Base-by-base conservation (phyloP, 2,329 filamentous ascomycete genomes). In the Calycina herbarum region DNA sequence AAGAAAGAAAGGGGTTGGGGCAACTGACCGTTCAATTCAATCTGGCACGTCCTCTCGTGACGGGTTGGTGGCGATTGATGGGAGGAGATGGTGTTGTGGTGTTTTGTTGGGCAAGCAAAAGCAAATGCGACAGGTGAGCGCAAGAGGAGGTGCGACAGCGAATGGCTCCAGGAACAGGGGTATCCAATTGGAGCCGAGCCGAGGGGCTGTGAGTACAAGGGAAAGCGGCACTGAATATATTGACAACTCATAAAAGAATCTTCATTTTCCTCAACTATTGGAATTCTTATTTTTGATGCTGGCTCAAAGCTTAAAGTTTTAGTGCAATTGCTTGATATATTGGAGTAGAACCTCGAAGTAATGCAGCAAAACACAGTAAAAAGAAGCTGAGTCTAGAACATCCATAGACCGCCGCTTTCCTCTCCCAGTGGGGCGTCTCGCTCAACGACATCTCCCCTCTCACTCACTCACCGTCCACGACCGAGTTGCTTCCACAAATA, bases 61-160 rank as follows among this genome's bases (percentile, higher is more conserved):
- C 17, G 2, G 0, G n/a, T 20, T 48, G 45, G 45, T 48, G 45
- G 45, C 45, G 45, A 51, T 51, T 5, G 45, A 51, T 24, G 20
- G 45, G 8, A 8, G 27, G 27, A n/a, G 17, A n/a, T n/a, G 15
- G 42, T n/a, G 45, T 11, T 20, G 10, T 51, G 45, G 45, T 51
- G 45, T 51, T 51, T 15, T 20, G 45, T 51, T 51, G 45, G 45
- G 45, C 45, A 51, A 38, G 33, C 17, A 48, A 20, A 24, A n/a
- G n/a, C n/a, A 51, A 24, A 51, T 51, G 45, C 45, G 45, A 51
- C 20, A 13, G 42, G n/a, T 11, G 10, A 51, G 45, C 3, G 17
- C 45, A 51, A 24, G 45, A 51, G n/a, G n/a, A 51, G 35, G n/a
- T 51, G 45, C 45, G 45, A 51, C 45, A 51, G 45, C 45, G n/a